Base-by-base conservation (phyloP, 352 stramenopile species). In the Elongisporangium prolatum region DNA sequence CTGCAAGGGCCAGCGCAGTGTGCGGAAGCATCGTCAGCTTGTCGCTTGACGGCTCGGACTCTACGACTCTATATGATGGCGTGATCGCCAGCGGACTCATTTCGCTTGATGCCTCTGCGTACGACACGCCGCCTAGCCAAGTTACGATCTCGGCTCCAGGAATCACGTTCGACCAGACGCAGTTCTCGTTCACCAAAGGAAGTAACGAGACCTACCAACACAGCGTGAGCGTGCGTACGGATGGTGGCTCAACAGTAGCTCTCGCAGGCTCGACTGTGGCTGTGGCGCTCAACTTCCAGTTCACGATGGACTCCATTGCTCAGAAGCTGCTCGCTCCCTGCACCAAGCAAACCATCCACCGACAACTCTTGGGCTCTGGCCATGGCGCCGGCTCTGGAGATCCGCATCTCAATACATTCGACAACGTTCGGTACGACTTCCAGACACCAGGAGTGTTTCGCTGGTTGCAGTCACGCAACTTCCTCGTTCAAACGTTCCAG, bases 341-440 rank as follows among this genome's bases (percentile, higher is more conserved):
- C 49, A 54, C 52, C n/a, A 52, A 65, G 13, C 54, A 60, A 20
- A 50, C 54, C 21, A 54, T 74, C 44, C 59, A 70, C 61, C 62
- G 61, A 0, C 47, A 67, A 3, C 24, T 67, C 20, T 3, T 60
- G 17, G 53, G 37, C 34, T 54, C 56, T 0, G 58, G 59, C 3
- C 48, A 54, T 10, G 59, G 66, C 40, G 59, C 56, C 13, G 63
- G 44, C 37, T 48, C 59, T 24, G 69, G 69, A 21, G 69, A 73
- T 34, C 69, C 69, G 54, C 69, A 76, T 56, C 47, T 76, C 21
- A 66, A 53, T n/a, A 73, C 69, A n/a, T 56, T 76, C 6, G 69
- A 76, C 34, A 24, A 54, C 18, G 62, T 71, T 13, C 56, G 44
- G 21, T 76, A 71, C 56, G 65, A 73, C 37, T 73, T 73, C 52